These are phyloP conservation scores for Colletotrichum tabaci DNA, from an alignment of 2,329 filamentous ascomycete species.

Conservation along the genomic window DNA sequence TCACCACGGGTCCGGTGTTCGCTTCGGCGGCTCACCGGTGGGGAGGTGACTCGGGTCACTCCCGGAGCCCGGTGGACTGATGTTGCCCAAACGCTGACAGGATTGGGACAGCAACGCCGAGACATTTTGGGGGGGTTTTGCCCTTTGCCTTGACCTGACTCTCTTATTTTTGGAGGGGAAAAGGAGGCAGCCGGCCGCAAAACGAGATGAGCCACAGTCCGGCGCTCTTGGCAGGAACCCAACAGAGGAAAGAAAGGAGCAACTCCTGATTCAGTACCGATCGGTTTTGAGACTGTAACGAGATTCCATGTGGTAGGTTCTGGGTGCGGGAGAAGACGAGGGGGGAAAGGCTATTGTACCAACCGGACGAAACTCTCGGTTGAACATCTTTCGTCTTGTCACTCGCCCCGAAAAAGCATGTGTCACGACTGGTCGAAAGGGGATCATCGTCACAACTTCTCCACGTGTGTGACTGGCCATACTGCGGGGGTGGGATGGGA, in stretches of 20 bases:
- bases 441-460: slow-evolving; percentile 11
- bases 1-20: slow-evolving; percentile 14
- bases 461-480: slow-evolving; percentile 32
- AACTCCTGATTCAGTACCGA: background rate
- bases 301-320: background rate
- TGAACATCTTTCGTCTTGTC: slow-evolving; percentile 6
- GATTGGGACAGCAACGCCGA: slow-evolving; percentile 22
- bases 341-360: background rate
- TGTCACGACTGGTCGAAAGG: background rate
- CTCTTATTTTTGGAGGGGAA: background rate
- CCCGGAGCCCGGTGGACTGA: slow-evolving; percentile 22
- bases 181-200: slow-evolving; percentile 32
- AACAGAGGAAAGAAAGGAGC: background rate
- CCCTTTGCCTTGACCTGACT: background rate
- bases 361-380: background rate
- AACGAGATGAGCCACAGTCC: slow-evolving; percentile 33
- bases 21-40: slow-evolving; percentile 1
- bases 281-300: background rate
- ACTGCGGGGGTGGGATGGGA: background rate
- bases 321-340: background rate
- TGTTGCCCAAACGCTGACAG: background rate
- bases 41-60: slow-evolving; percentile 12
- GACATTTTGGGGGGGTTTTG: slow-evolving; percentile 2
- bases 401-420: background rate
- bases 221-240: slow-evolving; percentile 30